These are phyloP conservation scores for Magnaporthales sp. DNA, from an alignment of 2,329 filamentous ascomycete species.

Conservation along the genomic window DNA sequence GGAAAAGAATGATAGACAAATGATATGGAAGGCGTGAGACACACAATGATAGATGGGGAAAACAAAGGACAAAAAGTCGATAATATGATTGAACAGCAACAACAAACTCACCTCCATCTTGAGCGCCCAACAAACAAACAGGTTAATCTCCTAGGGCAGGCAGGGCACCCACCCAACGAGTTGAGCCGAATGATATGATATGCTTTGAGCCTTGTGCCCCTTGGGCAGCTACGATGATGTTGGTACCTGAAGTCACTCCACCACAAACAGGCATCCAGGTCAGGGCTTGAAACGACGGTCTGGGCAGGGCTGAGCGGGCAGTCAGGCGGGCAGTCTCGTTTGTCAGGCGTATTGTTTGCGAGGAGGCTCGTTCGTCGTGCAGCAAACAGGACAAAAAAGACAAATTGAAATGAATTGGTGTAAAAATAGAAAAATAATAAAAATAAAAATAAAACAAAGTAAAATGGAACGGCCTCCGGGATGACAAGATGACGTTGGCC, in stretches of 20 bases:
- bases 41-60: neutral
- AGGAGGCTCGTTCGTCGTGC: no score
- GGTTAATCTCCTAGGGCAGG: neutral
- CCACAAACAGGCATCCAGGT: neutral
- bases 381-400: no score
- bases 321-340: neutral
- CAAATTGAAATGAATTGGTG: no score
- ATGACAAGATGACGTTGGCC: neutral
- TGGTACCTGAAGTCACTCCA: neutral
- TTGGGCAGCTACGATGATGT: neutral
- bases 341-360: neutral
- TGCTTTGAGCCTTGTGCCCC: neutral
- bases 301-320: neutral
- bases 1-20: neutral
- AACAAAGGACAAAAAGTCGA: neutral
- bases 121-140: neutral
- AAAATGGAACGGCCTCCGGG: neutral
- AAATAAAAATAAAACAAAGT: neutral
- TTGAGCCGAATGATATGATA: neutral
- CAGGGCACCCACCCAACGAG: neutral
- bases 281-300: neutral
- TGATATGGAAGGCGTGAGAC: neutral
- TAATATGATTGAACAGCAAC: neutral
- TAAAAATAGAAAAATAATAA: no score
- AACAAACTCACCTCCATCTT: conserved; percentile 4